These are phyloP conservation scores for Ceratobasidium sp. DNA, from an alignment of 1,284 basidiomycete genomes.

Conservation along the genomic window DNA sequence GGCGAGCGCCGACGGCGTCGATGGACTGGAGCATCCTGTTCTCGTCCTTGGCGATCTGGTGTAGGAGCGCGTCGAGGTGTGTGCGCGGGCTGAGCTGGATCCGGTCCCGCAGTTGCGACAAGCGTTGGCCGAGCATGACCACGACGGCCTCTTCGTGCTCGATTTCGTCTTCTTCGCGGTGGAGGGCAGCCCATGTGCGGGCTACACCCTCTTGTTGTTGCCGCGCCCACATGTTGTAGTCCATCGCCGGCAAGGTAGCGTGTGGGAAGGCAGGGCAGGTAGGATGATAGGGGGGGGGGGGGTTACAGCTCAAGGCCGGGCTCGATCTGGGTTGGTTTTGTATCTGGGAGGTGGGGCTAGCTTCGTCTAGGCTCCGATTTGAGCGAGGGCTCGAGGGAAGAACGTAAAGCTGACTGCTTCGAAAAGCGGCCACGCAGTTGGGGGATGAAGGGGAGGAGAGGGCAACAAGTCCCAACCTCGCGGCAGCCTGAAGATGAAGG, in stretches of 20 bases:
- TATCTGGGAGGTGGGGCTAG: conserved; percentile 6
- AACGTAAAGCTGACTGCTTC: background rate
- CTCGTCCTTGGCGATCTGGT: conserved; percentile 42
- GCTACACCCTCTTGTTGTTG: conserved; percentile 27
- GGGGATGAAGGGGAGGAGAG: background rate
- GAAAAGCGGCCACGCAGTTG: conserved; percentile 19
- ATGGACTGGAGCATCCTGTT: conserved; percentile 24
- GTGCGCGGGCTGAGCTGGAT: conserved; percentile 36
- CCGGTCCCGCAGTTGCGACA: conserved; percentile 24
- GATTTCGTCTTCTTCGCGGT: conserved; percentile 42
- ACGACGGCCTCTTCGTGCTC: conserved; percentile 42
- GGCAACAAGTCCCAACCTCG: background rate
- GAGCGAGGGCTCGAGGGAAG: background rate
- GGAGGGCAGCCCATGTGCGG: conserved; percentile 33
- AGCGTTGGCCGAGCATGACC: conserved; percentile 28
- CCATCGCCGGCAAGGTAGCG: conserved; percentile 7
- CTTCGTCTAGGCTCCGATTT: conserved; percentile 7
- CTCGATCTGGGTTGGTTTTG: conserved; percentile 18
- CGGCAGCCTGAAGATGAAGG: conserved; percentile 1
- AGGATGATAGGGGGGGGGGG: background rate
- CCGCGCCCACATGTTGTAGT: conserved; percentile 40
- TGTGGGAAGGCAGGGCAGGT: background rate
- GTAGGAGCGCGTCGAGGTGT: conserved; percentile 25
- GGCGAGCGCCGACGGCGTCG: conserved; percentile 36
- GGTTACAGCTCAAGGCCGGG: background rate